These are phyloP conservation scores for Pythium periplocum DNA, from an alignment of 352 stramenopile species.

Conservation along the genomic window DNA sequence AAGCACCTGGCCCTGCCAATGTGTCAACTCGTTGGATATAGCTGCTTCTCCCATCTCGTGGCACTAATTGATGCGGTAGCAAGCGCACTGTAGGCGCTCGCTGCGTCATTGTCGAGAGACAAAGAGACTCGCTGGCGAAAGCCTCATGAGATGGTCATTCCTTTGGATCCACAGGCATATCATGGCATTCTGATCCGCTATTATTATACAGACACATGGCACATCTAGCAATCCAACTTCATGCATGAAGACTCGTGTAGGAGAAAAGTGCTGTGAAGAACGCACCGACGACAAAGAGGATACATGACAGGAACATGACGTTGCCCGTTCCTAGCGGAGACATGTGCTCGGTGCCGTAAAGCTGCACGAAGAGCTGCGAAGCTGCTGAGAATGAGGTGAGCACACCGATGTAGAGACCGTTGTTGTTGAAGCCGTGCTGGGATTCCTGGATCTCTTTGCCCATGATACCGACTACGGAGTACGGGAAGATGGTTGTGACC, in stretches of 20 bases:
- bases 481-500: conserved; percentile 63
- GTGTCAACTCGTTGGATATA: conserved; percentile 52
- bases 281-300: conserved; percentile 51
- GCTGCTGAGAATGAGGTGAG: conserved; percentile 58
- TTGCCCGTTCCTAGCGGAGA: conserved; percentile 55
- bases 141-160: too few species aligned
- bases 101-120: neutral
- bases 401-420: conserved; percentile 71
- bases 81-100: conserved; percentile 2
- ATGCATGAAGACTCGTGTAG: conserved; percentile 11
- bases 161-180: too few species aligned
- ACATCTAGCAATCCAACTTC: neutral
- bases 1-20: conserved; percentile 41
- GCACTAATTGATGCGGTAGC: conserved; percentile 24
- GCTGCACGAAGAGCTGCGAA: conserved; percentile 65
- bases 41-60: conserved; percentile 24
- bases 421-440: conserved; percentile 72
- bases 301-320: conserved; percentile 47
- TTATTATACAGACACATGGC: too few species aligned
- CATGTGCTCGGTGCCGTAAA: conserved; percentile 68
- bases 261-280: conserved; percentile 36
- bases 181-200: too few species aligned
- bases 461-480: conserved; percentile 77
- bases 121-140: conserved; percentile 4
- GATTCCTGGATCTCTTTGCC: conserved; percentile 71